A percentile compares a stretch with the other conserved stretches of the same genome.
Evolutionary conservation across 441 rosid species (phyloP).

Genomic region (Jatropha multifida): DNA sequence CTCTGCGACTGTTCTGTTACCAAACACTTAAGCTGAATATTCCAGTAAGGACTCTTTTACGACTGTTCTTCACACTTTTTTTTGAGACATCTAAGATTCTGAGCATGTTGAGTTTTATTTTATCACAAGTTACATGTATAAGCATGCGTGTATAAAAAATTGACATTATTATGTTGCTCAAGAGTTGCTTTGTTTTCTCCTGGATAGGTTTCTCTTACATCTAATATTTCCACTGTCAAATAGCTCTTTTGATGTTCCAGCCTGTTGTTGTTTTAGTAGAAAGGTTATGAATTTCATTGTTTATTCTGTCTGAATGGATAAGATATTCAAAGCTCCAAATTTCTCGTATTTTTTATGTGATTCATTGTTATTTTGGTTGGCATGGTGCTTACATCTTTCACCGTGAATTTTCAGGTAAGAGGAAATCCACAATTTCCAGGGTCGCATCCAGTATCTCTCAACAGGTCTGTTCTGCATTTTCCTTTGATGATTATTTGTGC

Average conservation of each 20-base stretch:
- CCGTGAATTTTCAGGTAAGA: constrained; percentile 58
- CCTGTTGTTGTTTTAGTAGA: background rate
- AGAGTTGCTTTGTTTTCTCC: background rate
- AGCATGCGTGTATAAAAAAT: background rate
- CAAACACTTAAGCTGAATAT: constrained; percentile 61
- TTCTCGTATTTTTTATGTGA: background rate
- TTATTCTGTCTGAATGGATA: background rate
- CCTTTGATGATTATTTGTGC: background rate
- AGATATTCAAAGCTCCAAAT: background rate
- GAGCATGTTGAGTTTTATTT: background rate
- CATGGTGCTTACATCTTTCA: constrained; percentile 8
- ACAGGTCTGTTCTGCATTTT: constrained; percentile 54
- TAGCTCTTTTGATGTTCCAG: background rate
- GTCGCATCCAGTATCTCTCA: constrained; percentile 97
- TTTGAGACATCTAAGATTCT: background rate
- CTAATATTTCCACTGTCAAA: background rate
- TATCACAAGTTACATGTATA: background rate
- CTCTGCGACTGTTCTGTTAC: constrained; percentile 67
- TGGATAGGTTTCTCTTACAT: background rate
- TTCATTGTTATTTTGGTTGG: constrained; percentile 14
- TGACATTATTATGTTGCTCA: background rate
- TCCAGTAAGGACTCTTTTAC: constrained; percentile 51
- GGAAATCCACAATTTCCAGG: constrained; percentile 90
- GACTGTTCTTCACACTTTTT: constrained; percentile 16
- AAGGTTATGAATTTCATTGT: background rate